Base-by-base conservation (phyloP, 2,329 filamentous ascomycete species). In the Drechslerella coelobrocha region DNA sequence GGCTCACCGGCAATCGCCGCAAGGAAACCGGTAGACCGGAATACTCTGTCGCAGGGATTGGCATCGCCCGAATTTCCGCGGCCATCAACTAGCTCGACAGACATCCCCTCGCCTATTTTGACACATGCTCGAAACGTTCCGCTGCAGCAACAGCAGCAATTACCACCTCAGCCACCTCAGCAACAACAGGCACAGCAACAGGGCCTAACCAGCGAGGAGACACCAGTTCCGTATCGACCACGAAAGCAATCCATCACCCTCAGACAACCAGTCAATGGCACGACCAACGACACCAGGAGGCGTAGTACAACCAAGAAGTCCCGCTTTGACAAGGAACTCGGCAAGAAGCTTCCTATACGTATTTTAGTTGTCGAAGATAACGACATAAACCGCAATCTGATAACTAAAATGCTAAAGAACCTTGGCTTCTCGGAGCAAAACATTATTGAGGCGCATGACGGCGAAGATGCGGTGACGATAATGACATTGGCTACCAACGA, bases 321-420 rank as follows among this genome's bases (percentile, higher is more conserved):
- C 31, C 57, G 55, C 2, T 82, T 85, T 73, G 86, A 89, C 75
- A 82, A 83, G 47, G 81, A 84, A 12, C 81, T 89, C 2, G 85
- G 84, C 2, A 78, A 80, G 50, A 85, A 84, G 73, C 81, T 85
- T 68, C 88, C 88, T 0, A 81, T 90, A 7, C 88, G 84, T 8
- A 87, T 90, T 73, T 81, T 90, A 1, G 85, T 90, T 1, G 88
- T 86, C 2, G 88, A 90, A 78, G 88, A 90, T 78, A 90, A 90
- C 77, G 84, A 84, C 72, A 88, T 90, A 78, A 89, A 90, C 75
- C 84, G 88, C 60, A 85, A 84, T 48, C 83, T 90, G 0, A 81
- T 89, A 14, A 83, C 88, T 26, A 86, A 80, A 74, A 89, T 89
- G 83, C 83, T 90, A 6, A 80, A 80, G 21, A 88, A 88, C 74